These are phyloP conservation scores for Phaeotremella fagi DNA, from an alignment of 768 basidiomycete species.

Conservation along the genomic window DNA sequence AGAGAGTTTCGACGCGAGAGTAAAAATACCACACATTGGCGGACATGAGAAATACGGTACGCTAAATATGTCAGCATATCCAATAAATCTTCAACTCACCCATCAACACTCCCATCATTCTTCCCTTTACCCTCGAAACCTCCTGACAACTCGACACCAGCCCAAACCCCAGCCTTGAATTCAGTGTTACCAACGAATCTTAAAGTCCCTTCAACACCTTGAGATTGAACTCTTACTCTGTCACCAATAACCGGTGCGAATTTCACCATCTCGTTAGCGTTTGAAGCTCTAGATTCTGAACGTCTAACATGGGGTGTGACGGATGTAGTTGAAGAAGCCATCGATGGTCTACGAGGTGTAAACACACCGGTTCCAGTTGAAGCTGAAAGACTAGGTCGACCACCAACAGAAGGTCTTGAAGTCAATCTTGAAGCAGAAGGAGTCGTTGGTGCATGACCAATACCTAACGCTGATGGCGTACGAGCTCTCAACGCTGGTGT, in stretches of 20 bases:
- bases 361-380: constrained; percentile 12
- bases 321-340: constrained; percentile 33
- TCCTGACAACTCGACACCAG: constrained; percentile 81
- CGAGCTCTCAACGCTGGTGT: constrained; percentile 23
- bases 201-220: constrained; percentile 77
- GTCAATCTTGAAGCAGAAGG: constrained; percentile 26
- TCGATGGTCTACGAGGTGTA: constrained; percentile 38
- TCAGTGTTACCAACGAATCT: constrained; percentile 78
- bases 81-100: constrained; percentile 57
- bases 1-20: constrained; percentile 74
- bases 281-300: constrained; percentile 35
- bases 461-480: constrained; percentile 24
- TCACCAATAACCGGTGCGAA: constrained; percentile 61
- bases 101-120: constrained; percentile 83
- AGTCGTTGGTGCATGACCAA: constrained; percentile 24
- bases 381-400: constrained; percentile 10
- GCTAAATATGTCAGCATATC: constrained; percentile 5
- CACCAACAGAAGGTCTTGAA: constrained; percentile 19
- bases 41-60: constrained; percentile 80
- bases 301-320: constrained; percentile 29
- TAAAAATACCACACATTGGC: constrained; percentile 83
- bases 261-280: constrained; percentile 12
- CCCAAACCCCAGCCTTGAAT: constrained; percentile 85
- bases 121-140: constrained; percentile 89
- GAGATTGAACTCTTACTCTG: constrained; percentile 75